Base-by-base conservation (phyloP, 1,284 basidiomycete species). In the Rhodotorula mucilaginosa region DNA sequence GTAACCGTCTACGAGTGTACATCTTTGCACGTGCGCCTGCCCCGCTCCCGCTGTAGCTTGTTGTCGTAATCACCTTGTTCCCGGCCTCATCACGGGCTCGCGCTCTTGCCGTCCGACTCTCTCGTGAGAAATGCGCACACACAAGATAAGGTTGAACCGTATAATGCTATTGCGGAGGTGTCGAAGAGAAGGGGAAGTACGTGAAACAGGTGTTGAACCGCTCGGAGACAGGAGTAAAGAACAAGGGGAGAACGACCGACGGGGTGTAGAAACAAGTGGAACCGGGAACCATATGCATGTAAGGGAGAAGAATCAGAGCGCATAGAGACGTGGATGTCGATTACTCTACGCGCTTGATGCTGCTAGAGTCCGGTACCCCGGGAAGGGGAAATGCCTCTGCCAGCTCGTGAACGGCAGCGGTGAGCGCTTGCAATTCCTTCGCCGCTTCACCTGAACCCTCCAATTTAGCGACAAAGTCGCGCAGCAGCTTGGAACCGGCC, bases 381-480 rank as follows among this genome's bases (percentile, higher is more conserved):
- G 96, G 96, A 21, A 99, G 84, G 5, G 96, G 96, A 91, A 90
- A 98, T 82, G 86, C 85, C 75, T 85, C 87, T 26, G 93, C 91
- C 80, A 98, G 98, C 66, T 77, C 84, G 74, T 85, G 83, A 48
- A 96, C 93, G 77, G 95, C 92, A 60, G 85, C 83, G 60, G 87
- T 83, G 69, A 96, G 87, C 77, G 88, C 84, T 79, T 85, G 85
- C 65, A 98, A 92, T 80, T 80, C 79, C 80, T 86, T 82, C 67
- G 85, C 86, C 47, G 91, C 90, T 75, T 88, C 85, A 81, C 90
- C 90, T 76, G 87, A 85, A 75, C 88, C 86, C 39, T 84, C 84
- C 48, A 89, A 89, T 61, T 92, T 93, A 58, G 89, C 89, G 77
- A 95, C 87, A 80, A 99, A 99, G 86, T 98, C 96, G 85, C 95